Percentiles rank a stretch among this genome's conserved stretches.
Conservation (phyloP, 1,284 basidiomycete species). For the Apiotrichum montevideense region DNA sequence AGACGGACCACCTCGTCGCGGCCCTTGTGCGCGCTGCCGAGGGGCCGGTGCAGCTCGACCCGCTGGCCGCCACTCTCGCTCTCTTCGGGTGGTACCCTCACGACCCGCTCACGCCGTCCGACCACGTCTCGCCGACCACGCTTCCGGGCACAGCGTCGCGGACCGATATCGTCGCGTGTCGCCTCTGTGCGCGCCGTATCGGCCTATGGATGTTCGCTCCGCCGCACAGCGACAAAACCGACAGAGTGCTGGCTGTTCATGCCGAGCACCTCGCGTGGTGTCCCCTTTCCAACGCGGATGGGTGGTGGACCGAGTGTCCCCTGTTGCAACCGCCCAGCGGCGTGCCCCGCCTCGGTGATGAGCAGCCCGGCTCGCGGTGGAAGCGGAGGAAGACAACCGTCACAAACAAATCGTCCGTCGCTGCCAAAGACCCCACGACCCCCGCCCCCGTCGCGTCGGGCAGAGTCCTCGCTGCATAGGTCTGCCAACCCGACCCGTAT, state of each 20-base stretch:
- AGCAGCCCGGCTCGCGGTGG: constrained; percentile 9
- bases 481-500: background rate
- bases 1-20: constrained; percentile 6
- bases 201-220: constrained; percentile 31
- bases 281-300: constrained; percentile 21
- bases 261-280: constrained; percentile 37
- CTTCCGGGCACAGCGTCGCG: background rate
- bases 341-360: background rate
- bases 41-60: background rate
- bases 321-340: background rate
- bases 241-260: constrained; percentile 22
- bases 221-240: background rate
- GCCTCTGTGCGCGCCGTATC: constrained; percentile 32
- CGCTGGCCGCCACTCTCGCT: constrained; percentile 20
- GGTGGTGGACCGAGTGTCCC: constrained; percentile 22
- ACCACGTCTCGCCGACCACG: background rate
- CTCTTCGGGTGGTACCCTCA: constrained; percentile 41
- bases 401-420: too few species aligned
- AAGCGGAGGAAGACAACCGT: background rate
- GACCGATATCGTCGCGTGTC: constrained; percentile 34
- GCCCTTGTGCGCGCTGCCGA: background rate
- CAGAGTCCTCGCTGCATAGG: background rate
- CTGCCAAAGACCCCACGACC: too few species aligned
- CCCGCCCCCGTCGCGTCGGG: background rate
- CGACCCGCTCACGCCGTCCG: constrained; percentile 16